Evolutionary conservation across 2,329 filamentous ascomycete genomes (phyloP).

Genomic region (Fusarium proliferatum): DNA sequence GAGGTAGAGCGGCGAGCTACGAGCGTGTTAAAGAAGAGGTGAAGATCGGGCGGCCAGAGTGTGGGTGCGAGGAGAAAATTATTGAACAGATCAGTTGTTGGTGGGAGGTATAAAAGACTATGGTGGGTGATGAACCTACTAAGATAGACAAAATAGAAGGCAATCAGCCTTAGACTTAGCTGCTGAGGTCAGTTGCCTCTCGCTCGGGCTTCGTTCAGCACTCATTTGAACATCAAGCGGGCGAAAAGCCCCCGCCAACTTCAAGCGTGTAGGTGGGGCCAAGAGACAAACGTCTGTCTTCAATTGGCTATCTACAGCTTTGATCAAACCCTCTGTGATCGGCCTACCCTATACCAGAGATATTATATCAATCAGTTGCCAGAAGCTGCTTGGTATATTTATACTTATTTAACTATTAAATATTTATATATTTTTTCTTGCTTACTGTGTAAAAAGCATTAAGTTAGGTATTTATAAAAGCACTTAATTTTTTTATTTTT

Average conservation of each 20-base stretch:
- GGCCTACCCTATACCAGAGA: background rate
- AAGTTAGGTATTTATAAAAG: background rate
- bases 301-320: conserved; percentile 38
- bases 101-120: conserved; percentile 26
- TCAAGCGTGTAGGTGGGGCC: background rate
- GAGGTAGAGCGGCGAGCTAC: background rate
- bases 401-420: background rate
- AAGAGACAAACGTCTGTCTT: conserved; percentile 35
- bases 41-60: background rate
- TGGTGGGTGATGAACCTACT: conserved; percentile 36
- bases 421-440: background rate
- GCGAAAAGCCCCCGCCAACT: background rate
- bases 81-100: conserved; percentile 16
- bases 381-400: background rate
- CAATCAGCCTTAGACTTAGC: background rate
- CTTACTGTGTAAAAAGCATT: too few relatives aligned
- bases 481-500: background rate
- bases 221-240: background rate
- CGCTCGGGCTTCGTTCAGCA: background rate
- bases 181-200: background rate
- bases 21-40: background rate
- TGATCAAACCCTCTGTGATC: background rate
- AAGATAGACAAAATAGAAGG: conserved; percentile 20
- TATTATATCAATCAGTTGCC: background rate
- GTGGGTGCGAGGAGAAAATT: background rate